These are phyloP conservation scores for Diaporthe destruens DNA, from an alignment of 2,329 filamentous ascomycete genomes.

Conservation along the genomic window DNA sequence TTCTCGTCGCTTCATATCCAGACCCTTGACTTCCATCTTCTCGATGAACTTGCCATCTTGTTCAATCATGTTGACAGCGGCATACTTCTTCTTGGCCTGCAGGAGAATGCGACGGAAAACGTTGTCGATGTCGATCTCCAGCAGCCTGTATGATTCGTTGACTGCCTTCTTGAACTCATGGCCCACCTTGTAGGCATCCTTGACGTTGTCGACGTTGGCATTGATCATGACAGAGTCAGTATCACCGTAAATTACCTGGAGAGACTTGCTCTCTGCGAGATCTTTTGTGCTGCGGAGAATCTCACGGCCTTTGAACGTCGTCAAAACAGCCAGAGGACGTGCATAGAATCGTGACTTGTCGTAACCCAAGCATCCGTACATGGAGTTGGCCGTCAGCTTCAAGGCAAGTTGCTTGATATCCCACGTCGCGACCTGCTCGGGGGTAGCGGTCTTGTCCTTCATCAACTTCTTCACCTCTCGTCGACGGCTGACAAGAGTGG, in stretches of 20 bases:
- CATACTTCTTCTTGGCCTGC: constrained; percentile 99
- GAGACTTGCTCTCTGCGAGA: constrained; percentile 87
- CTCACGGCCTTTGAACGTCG: constrained; percentile 96
- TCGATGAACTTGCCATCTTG: constrained; percentile 90
- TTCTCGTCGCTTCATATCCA: constrained; percentile 97
- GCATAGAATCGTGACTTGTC: constrained; percentile 98
- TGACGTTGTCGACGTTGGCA: constrained; percentile 93
- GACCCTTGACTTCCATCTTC: constrained; percentile 96
- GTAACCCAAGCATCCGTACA: constrained; percentile 99
- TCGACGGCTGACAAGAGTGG: constrained; percentile 88
- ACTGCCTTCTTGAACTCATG: constrained; percentile 95
- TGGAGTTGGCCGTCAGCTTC: constrained; percentile 98
- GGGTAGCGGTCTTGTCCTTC: constrained; percentile 90
- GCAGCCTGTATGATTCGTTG: constrained; percentile 90
- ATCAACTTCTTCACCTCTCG: constrained; percentile 95
- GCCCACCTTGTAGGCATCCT: constrained; percentile 90
- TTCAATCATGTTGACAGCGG: constrained; percentile 93
- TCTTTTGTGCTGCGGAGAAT: constrained; percentile 97
- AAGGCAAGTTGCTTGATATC: constrained; percentile 97
- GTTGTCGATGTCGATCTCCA: constrained; percentile 99
- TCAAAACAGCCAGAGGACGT: constrained; percentile 92
- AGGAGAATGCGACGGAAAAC: constrained; percentile 93
- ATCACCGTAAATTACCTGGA: constrained; percentile 98
- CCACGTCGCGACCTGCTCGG: constrained; percentile 92
- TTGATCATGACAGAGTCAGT: constrained; percentile 99